Conservation (phyloP, 768 basidiomycete genomes). For the Udeniomyces megalosporus region DNA sequence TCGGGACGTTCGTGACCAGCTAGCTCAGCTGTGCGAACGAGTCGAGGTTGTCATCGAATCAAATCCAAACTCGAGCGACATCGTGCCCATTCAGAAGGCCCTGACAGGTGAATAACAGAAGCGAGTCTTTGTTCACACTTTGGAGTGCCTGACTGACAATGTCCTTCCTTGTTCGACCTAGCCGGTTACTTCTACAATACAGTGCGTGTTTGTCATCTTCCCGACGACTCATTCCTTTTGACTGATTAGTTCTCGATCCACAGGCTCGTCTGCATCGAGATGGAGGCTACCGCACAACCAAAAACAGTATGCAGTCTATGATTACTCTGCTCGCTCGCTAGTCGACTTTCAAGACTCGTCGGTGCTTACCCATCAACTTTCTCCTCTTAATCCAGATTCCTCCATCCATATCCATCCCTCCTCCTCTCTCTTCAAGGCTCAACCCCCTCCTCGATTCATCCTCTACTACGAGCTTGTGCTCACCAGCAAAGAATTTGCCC, state of each 20-base stretch:
- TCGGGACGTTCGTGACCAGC: slow-evolving; percentile 87
- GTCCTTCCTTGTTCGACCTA: neutral
- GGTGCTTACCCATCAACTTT: neutral
- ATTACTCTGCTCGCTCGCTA: neutral
- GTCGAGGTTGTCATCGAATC: slow-evolving; percentile 79
- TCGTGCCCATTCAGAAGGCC: slow-evolving; percentile 85
- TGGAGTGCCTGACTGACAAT: neutral
- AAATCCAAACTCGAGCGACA: slow-evolving; percentile 84
- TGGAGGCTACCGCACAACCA: slow-evolving; percentile 91
- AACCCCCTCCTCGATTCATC: slow-evolving; percentile 78
- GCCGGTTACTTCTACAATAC: neutral
- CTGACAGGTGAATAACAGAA: slow-evolving; percentile 69
- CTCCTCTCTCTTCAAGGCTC: slow-evolving; percentile 83
- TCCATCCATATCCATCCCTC: slow-evolving; percentile 95
- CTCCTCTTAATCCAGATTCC: slow-evolving; percentile 37
- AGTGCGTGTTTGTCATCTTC: neutral
- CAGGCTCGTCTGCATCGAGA: slow-evolving; percentile 85
- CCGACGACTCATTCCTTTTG: no score
- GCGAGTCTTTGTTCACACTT: slow-evolving; percentile 33
- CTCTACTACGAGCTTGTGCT: slow-evolving; percentile 95
- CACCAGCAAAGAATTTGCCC: slow-evolving; percentile 93
- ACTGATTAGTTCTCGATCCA: slow-evolving; percentile 3
- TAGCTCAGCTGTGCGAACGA: slow-evolving; percentile 87
- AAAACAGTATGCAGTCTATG: slow-evolving; percentile 37
- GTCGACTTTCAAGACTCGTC: neutral